Evolutionary conservation across 352 stramenopile species (phyloP), one percentile per base, ranked within the genome.

Genomic region (Phytophthora quininea): DNA sequence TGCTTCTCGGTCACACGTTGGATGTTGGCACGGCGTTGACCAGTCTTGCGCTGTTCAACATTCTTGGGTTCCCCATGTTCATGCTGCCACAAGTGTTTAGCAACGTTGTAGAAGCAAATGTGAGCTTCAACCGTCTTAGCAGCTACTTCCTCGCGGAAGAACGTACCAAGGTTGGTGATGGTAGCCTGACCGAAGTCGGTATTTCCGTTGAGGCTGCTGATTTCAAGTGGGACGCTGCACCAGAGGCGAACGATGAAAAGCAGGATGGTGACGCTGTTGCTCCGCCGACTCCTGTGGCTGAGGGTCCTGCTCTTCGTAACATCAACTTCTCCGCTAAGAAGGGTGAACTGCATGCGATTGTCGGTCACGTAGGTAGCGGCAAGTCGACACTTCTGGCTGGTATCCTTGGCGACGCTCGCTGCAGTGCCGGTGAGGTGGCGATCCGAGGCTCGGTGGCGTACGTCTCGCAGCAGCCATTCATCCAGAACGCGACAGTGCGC

Each of bases 401-500:
- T 3, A 79, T 88, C 32, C 38, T 83, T 14, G 84, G 82, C 4
- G 71, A 86, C 3, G 73, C 69, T 29, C 69, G 70, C 9, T 82
- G 71, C 31, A 76, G 54, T 31, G 52, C 59, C 5, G 77, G 82
- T 3, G 59, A 72, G 14, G 78, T 92, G 9, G 60, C 71, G 3
- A 71, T 98, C 9, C 81, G 88, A n/a, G 97, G 97, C 12, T 87
- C 75, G 3, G 77, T 99, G 7, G 94, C 92, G 1, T 99, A 98
- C 61, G 91, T 97, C 49, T 76, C 91, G 15, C 96, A 99, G 77
- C 95, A 91, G 31, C 83, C 97, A 11, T 99, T 98, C 65, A 98
- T 99, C 52, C 87, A 98, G 62, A 99, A 99, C 75, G 92, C 88
- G 33, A 98, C 86, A 1, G 69, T 99, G 14, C 84, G 89, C 7